Conservation (phyloP, 73 alveolate species). For the Tetrahymena borealis region DNA sequence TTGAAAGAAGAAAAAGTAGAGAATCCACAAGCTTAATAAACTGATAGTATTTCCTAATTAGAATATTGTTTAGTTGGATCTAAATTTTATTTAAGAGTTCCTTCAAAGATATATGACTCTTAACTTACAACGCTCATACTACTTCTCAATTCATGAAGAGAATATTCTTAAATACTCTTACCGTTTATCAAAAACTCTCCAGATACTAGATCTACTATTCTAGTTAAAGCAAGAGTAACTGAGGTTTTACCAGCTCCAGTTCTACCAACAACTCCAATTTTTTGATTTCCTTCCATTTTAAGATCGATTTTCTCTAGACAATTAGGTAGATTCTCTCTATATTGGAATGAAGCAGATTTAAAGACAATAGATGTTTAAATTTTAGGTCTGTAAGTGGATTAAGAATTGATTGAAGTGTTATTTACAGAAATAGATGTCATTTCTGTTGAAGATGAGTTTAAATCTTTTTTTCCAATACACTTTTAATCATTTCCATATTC, state of each 20-base stretch:
- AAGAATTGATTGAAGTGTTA: too few species aligned
- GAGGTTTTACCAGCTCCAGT: slow-evolving; percentile 80
- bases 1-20: background rate
- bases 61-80: slow-evolving; percentile 61
- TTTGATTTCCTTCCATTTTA: background rate
- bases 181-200: slow-evolving; percentile 76
- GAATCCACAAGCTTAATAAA: background rate
- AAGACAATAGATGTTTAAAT: background rate
- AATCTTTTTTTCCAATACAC: too few species aligned
- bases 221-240: slow-evolving; percentile 49
- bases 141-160: slow-evolving; percentile 57
- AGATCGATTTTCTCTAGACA: background rate
- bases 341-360: background rate
- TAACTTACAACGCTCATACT: slow-evolving; percentile 71
- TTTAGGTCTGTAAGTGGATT: too few species aligned
- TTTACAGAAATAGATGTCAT: slow-evolving; percentile 59
- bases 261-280: slow-evolving; percentile 69
- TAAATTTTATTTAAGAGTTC: slow-evolving; percentile 73
- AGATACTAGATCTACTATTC: slow-evolving; percentile 50
- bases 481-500: too few species aligned
- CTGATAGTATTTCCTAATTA: background rate
- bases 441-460: slow-evolving; percentile 62
- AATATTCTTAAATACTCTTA: slow-evolving; percentile 56
- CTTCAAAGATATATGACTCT: slow-evolving; percentile 69
- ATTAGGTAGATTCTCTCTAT: background rate